Percentiles rank a stretch among this genome's conserved stretches.
These are phyloP conservation scores for Heterococcus sp. DNA, from an alignment of 108 stramenopile species.

Conservation along the genomic window DNA sequence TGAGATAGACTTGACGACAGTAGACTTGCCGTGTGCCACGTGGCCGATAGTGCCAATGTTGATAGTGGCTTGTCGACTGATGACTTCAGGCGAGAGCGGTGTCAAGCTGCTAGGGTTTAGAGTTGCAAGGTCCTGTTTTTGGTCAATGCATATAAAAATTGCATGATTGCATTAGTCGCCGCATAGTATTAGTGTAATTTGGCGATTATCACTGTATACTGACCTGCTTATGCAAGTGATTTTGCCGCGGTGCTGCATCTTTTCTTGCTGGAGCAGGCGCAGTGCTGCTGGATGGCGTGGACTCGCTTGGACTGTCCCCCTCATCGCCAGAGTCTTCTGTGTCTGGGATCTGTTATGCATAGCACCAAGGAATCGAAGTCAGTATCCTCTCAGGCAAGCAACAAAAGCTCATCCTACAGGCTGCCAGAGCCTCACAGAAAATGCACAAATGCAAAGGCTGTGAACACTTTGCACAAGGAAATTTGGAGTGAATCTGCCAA, in stretches of 20 bases:
- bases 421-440: too few relatives aligned
- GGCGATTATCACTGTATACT: neutral
- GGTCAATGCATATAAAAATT: neutral
- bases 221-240: neutral
- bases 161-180: neutral
- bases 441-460: too few relatives aligned
- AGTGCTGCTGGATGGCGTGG: too few relatives aligned
- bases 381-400: too few relatives aligned
- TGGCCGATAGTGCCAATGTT: conserved; percentile 99
- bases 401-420: too few relatives aligned
- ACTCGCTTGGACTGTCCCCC: too few relatives aligned
- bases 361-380: too few relatives aligned
- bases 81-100: conserved; percentile 67
- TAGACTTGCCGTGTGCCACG: conserved; percentile 99
- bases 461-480: too few relatives aligned
- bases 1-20: conserved; percentile 96
- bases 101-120: conserved; percentile 53
- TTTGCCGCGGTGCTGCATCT: neutral
- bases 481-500: too few relatives aligned
- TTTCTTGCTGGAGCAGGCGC: neutral
- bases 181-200: neutral
- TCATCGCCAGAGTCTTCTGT: neutral
- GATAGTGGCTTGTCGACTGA: conserved; percentile 97
- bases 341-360: neutral
- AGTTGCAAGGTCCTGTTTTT: conserved; percentile 26